phyloP scores from a whole-genome alignment of 2,329 filamentous ascomycete species.

The Beauveria medogensis region DNA sequence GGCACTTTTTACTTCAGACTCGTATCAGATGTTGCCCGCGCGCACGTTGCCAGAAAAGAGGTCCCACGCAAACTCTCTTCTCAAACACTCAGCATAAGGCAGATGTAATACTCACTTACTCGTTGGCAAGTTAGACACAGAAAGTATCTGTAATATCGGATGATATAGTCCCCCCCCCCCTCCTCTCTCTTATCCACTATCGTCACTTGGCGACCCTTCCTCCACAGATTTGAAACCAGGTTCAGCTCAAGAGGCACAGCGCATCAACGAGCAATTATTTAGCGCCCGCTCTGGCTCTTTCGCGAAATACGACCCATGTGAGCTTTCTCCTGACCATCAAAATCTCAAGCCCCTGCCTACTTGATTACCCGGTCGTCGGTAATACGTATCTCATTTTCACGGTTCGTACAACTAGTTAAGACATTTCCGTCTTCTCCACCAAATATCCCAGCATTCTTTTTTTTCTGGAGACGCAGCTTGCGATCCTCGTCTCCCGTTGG shows the following conservation, averaged over 20 bases:
- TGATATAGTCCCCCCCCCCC: not conserved
- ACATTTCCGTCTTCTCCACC: conserved; percentile 1
- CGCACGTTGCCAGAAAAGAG: not conserved
- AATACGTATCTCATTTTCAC: too few relatives aligned
- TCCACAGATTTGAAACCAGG: conserved; percentile 7
- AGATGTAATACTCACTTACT: too few relatives aligned
- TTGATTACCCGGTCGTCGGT: too few relatives aligned
- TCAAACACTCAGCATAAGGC: not conserved
- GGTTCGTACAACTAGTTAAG: not conserved
- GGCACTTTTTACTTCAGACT: not conserved
- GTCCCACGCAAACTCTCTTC: not conserved
- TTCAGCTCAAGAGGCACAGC: not conserved
- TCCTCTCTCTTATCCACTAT: not conserved
- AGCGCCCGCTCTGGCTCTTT: not conserved
- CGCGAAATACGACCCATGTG: not conserved
- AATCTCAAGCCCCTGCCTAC: not conserved
- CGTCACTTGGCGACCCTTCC: not conserved
- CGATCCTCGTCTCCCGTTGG: not conserved
- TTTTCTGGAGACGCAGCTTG: not conserved
- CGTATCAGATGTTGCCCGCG: not conserved
- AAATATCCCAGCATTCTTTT: not conserved
- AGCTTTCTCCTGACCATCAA: not conserved
- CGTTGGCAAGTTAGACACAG: not conserved
- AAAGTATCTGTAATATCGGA: not conserved
- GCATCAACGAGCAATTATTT: not conserved